phyloP scores from a whole-genome alignment of 345 rosid genomes.

The Populus nigra region DNA sequence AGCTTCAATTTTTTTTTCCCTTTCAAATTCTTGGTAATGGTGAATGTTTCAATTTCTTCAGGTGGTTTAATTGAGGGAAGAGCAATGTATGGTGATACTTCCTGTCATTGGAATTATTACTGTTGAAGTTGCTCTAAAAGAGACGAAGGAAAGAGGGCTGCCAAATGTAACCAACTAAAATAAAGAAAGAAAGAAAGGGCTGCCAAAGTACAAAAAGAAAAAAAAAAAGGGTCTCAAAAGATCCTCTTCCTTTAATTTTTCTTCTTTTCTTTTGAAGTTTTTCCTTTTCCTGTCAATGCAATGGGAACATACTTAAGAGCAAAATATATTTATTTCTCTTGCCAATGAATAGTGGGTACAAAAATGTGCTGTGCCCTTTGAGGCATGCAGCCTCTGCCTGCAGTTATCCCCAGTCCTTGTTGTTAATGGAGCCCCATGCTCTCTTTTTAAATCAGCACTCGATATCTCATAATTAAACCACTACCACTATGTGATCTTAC shows the following conservation, averaged over 20 bases:
- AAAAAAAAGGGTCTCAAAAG: conserved; percentile 24
- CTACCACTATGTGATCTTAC: neutral
- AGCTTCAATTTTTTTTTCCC: neutral
- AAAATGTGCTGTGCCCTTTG: conserved; percentile 2
- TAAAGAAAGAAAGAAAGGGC: neutral
- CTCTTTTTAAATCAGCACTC: conserved; percentile 6
- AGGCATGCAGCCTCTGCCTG: conserved; percentile 9
- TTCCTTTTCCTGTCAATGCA: conserved; percentile 34
- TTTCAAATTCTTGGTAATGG: neutral
- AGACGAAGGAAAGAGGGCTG: conserved; percentile 14
- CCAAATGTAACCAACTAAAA: neutral
- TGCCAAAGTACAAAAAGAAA: neutral
- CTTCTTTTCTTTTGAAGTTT: conserved; percentile 8
- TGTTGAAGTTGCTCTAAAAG: conserved; percentile 10
- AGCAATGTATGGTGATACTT: conserved; percentile 20
- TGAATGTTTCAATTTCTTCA: conserved; percentile 23
- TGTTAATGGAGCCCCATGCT: conserved; percentile 29
- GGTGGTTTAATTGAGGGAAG: conserved; percentile 41
- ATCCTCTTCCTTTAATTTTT: conserved; percentile 13
- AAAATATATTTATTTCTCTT: conserved; percentile 15
- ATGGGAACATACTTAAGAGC: conserved; percentile 19
- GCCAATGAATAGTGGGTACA: conserved; percentile 28
- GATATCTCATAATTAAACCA: neutral
- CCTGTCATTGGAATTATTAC: conserved; percentile 11
- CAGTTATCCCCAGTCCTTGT: conserved; percentile 14